These are phyloP conservation scores for Diplodia sapinea DNA, from an alignment of 2,329 filamentous ascomycete species.

Conservation along the genomic window DNA sequence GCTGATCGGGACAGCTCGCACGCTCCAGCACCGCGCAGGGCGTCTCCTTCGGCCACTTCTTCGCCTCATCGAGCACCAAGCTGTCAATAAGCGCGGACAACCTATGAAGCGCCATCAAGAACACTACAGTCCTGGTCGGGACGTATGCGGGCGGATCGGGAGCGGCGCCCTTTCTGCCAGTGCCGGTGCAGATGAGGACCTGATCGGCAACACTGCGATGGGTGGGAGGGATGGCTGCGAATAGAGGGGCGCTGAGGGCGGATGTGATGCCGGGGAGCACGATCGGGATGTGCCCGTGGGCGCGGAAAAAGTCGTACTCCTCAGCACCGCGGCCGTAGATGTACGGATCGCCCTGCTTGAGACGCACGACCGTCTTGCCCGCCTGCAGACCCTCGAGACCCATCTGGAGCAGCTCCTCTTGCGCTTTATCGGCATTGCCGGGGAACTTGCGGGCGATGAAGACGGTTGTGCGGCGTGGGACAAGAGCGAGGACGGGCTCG, in stretches of 20 bases:
- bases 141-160: slow-evolving; percentile 83
- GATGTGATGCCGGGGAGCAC: slow-evolving; percentile 92
- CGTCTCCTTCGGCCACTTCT: slow-evolving; percentile 73
- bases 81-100: slow-evolving; percentile 75
- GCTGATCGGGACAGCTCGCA: slow-evolving; percentile 91
- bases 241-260: slow-evolving; percentile 83
- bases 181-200: slow-evolving; percentile 94
- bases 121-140: slow-evolving; percentile 80
- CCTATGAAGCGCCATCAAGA: slow-evolving; percentile 93
- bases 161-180: slow-evolving; percentile 84
- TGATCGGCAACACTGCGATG: slow-evolving; percentile 91
- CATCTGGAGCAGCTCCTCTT: slow-evolving; percentile 83
- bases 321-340: slow-evolving; percentile 95
- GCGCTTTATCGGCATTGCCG: slow-evolving; percentile 91
- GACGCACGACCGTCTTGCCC: slow-evolving; percentile 80
- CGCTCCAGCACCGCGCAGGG: slow-evolving; percentile 93
- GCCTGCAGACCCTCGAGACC: slow-evolving; percentile 71
- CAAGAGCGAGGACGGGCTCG: slow-evolving; percentile 81
- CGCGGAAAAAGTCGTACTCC: slow-evolving; percentile 83
- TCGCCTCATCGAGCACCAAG: slow-evolving; percentile 52
- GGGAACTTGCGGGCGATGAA: slow-evolving; percentile 97
- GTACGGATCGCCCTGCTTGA: slow-evolving; percentile 97
- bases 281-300: slow-evolving; percentile 69
- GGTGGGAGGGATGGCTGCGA: slow-evolving; percentile 85
- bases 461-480: slow-evolving; percentile 86